Percentiles rank a stretch among this genome's conserved stretches.
Evolutionary conservation across 1,139 yeast species (phyloP).

Genomic region (Diutina siamensis): DNA sequence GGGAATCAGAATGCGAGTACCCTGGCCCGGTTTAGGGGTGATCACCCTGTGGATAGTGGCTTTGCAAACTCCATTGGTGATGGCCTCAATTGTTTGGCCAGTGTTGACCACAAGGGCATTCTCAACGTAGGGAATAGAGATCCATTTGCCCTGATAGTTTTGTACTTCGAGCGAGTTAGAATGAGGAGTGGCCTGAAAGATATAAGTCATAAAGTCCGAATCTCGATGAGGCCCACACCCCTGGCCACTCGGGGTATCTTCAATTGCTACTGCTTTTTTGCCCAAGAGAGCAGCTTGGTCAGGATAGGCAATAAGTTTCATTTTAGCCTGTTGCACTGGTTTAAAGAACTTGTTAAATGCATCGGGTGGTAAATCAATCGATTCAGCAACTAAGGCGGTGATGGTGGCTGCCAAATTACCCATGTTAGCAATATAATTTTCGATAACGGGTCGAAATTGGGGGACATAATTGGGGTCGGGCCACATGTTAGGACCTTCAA

Average conservation of each 20-base stretch:
- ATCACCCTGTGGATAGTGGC: conserved; percentile 62
- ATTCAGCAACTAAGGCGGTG: conserved; percentile 39
- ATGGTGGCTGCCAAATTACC: conserved; percentile 31
- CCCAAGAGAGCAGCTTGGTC: conserved; percentile 21
- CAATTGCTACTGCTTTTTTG: conserved; percentile 18
- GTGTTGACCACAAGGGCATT: conserved; percentile 39
- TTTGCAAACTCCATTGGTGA: conserved; percentile 41
- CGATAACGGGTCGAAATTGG: conserved; percentile 33
- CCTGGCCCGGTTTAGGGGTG: conserved; percentile 41
- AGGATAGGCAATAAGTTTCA: conserved; percentile 45
- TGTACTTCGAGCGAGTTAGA: conserved; percentile 47
- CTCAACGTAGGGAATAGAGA: conserved; percentile 34
- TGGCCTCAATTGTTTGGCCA: conserved; percentile 45
- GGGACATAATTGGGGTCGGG: conserved; percentile 41
- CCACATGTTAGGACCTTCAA: conserved; percentile 60
- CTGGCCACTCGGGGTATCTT: conserved; percentile 36
- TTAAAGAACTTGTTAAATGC: conserved; percentile 40
- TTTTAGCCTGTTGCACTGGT: conserved; percentile 39
- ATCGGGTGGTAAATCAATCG: conserved; percentile 35
- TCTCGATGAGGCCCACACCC: conserved; percentile 69
- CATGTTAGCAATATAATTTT: conserved; percentile 37
- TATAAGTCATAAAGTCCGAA: conserved; percentile 51
- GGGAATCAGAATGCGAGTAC: conserved; percentile 42
- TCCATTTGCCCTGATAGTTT: conserved; percentile 53
- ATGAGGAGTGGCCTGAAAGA: conserved; percentile 45